Evolutionary conservation across 129 eudicot genomes (phyloP), one percentile per base, ranked within the genome.

Genomic region (sunflower (Helianthus annuus)): DNA sequence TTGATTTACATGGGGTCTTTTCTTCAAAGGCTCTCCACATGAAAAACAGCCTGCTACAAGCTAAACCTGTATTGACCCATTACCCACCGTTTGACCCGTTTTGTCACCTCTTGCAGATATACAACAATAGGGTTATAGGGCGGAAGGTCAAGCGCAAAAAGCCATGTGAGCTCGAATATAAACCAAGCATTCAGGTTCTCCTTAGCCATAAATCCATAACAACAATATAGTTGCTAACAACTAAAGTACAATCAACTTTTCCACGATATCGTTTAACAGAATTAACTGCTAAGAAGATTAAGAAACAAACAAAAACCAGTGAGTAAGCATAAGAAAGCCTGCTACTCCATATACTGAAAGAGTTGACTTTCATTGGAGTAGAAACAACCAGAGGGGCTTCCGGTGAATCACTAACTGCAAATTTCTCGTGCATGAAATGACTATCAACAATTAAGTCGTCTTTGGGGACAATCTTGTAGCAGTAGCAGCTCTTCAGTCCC

Each of bases 311-410:
- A 58, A 29, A 62, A 74, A 70, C 71, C 64, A 45, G 71, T 53
- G 64, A 67, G 76, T 70, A 85, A 61, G 81, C 62, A 48, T 65
- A 81, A 76, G 89, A 79, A 10, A 87, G 86, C 73, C 91, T 82
- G 82, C 80, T 73, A 80, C 85, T 83, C 0, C 97, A 93, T 40
- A 90, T 90, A 84, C 99, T 90, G 86, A 87, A 87, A 67, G 99
- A 94, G 75, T 94, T 85, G 32, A 94, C 97, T 86, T 90, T 90
- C 91, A 86, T 48, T 29, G 97, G 93, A 59, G 99, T 94, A 9
- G 99, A 97, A 55, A 94, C 97, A 76, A 94, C 98, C 67, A 93
- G 79, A 58, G 98, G 98, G 58, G 98, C 99, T 72, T 90, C 97
- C 24, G 99, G 96, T 22, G 97, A 90, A 74, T 94, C 89, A n/a